Percentiles rank a stretch among this genome's conserved stretches.
Evolutionary conservation across 495 filamentous ascomycete genomes (phyloP).

Genomic region (Lindgomyces ingoldianus): DNA sequence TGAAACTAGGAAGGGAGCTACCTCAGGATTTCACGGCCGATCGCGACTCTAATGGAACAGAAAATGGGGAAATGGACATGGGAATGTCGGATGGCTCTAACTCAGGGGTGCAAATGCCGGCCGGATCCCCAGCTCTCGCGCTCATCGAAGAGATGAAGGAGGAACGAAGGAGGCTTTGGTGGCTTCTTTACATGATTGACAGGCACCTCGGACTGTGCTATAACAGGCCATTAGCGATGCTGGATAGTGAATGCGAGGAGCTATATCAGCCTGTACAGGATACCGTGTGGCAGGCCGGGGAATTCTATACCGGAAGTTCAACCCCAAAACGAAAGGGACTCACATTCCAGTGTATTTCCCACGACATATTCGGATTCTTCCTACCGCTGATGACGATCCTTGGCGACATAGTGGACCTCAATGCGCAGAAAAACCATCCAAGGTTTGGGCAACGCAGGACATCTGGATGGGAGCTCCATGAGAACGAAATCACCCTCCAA

Average conservation of each 20-base stretch:
- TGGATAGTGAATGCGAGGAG: conserved; percentile 51
- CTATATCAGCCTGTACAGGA: conserved; percentile 45
- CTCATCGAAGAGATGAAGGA: conserved; percentile 48
- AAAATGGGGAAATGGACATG: conserved; percentile 16
- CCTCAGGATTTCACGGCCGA: conserved; percentile 18
- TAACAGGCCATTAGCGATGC: conserved; percentile 51
- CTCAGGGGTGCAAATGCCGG: conserved; percentile 13
- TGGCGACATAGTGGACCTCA: conserved; percentile 41
- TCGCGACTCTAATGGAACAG: conserved; percentile 6
- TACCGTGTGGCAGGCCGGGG: conserved; percentile 40
- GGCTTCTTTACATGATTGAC: conserved; percentile 55
- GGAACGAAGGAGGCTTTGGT: conserved; percentile 54
- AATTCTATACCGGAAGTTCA: conserved; percentile 28
- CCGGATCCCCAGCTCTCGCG: conserved; percentile 23
- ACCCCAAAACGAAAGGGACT: conserved; percentile 21
- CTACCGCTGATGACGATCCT: conserved; percentile 42
- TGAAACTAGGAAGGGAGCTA: conserved; percentile 34
- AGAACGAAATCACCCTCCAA: conserved; percentile 32
- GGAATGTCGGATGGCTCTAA: conserved; percentile 18
- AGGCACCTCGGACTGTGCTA: conserved; percentile 55
- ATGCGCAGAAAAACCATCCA: conserved; percentile 37
- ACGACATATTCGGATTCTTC: conserved; percentile 42
- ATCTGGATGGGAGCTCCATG: conserved; percentile 25
- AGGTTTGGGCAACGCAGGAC: conserved; percentile 27
- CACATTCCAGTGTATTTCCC: conserved; percentile 39